These are phyloP conservation scores for Sphaerulina populicola DNA, from an alignment of 2,329 filamentous ascomycete genomes.

Conservation along the genomic window DNA sequence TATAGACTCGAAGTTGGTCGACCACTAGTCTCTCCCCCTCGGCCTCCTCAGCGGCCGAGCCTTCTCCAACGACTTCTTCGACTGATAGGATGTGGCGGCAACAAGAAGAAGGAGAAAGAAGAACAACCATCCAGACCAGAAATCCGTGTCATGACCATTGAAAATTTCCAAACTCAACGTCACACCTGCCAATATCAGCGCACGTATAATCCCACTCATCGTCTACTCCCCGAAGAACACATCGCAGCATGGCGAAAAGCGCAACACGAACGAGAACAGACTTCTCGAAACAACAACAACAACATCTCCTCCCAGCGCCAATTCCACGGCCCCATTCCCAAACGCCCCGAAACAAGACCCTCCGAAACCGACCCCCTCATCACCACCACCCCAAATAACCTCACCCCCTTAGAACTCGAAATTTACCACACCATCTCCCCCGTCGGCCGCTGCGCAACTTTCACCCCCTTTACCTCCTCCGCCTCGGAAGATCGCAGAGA, in stretches of 20 bases:
- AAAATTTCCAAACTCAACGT: neutral
- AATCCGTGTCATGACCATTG: neutral
- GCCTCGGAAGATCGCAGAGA: neutral
- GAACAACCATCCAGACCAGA: neutral
- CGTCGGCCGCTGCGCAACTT: slow-evolving; percentile 6
- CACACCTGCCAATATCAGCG: neutral
- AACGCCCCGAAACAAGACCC: neutral
- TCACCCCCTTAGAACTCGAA: slow-evolving; percentile 4
- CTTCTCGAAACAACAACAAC: neutral
- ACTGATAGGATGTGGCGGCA: neutral
- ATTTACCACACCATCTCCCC: slow-evolving; percentile 6
- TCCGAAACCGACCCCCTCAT: slow-evolving; percentile 1
- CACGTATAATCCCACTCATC: slow-evolving; percentile 1
- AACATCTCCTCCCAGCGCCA: neutral
- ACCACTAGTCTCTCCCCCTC: neutral
- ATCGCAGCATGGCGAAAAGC: neutral
- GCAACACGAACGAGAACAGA: neutral
- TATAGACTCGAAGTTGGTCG: neutral
- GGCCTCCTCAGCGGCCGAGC: neutral
- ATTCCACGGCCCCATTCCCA: slow-evolving; percentile 3
- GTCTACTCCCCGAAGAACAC: slow-evolving; percentile 4
- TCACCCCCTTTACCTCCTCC: slow-evolving; percentile 3
- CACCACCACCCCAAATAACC: neutral
- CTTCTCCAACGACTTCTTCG: neutral
- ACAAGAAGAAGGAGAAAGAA: neutral